A percentile compares a stretch with the other conserved stretches of the same genome.
Evolutionary conservation across 2,329 filamentous ascomycete species (phyloP).

Genomic region (Hypoxylon sp.): DNA sequence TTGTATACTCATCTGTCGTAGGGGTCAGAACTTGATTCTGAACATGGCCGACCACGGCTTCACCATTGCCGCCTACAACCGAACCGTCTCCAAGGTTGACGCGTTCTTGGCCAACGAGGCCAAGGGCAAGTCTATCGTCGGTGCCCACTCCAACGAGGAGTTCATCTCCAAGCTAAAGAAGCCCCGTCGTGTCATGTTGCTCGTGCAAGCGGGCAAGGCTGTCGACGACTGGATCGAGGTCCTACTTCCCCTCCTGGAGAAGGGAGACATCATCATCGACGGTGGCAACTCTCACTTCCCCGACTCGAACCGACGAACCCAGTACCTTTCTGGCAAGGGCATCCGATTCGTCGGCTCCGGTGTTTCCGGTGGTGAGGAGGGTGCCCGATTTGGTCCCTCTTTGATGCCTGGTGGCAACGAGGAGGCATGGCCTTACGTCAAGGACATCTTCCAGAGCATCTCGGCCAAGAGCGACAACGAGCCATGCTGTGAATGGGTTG

Average conservation of each 20-base stretch:
- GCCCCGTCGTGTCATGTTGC: slow-evolving; percentile 95
- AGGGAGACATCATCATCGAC: slow-evolving; percentile 98
- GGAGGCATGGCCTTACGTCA: slow-evolving; percentile 97
- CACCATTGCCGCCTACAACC: slow-evolving; percentile 98
- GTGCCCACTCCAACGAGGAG: slow-evolving; percentile 92
- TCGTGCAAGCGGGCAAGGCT: slow-evolving; percentile 97
- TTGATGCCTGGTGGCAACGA: slow-evolving; percentile 99
- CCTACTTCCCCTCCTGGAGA: slow-evolving; percentile 82
- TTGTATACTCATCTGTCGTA: slow-evolving; percentile 43
- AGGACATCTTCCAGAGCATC: slow-evolving; percentile 98
- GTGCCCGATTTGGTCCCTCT: slow-evolving; percentile 95
- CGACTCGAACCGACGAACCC: slow-evolving; percentile 95
- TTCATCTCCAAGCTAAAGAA: slow-evolving; percentile 97
- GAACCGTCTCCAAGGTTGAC: slow-evolving; percentile 98
- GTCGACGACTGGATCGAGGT: slow-evolving; percentile 99
- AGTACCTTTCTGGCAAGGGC: slow-evolving; percentile 86
- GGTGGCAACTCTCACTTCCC: slow-evolving; percentile 99
- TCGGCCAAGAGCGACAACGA: slow-evolving; percentile 97
- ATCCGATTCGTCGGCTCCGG: slow-evolving; percentile 96
- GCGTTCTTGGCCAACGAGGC: slow-evolving; percentile 89
- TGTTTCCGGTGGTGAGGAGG: slow-evolving; percentile 99
- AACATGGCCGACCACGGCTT: slow-evolving; percentile 92
- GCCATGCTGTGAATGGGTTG: slow-evolving; percentile 99
- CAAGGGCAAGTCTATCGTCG: slow-evolving; percentile 94
- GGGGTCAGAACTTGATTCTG: slow-evolving; percentile 86